Conservation (phyloP, 148 eudicot genomes). For the Hydrangea macrophylla region DNA sequence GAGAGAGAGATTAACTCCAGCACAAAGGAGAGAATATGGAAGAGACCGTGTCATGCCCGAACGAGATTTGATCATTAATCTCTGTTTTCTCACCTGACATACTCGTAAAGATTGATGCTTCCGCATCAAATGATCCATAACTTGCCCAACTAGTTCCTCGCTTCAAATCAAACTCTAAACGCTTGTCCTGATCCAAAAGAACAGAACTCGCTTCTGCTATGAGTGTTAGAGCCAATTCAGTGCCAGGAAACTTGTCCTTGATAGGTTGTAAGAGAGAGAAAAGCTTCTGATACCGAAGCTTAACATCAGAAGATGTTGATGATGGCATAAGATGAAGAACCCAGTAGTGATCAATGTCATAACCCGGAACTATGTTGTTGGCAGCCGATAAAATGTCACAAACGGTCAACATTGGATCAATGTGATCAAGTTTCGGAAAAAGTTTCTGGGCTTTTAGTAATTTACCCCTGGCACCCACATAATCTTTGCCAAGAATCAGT, state of each 20-base stretch:
- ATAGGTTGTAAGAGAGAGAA: constrained; percentile 35
- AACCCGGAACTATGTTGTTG: constrained; percentile 30
- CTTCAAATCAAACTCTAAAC: constrained; percentile 39
- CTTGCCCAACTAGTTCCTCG: constrained; percentile 35
- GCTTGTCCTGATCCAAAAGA: constrained; percentile 41
- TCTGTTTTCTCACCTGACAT: constrained; percentile 5
- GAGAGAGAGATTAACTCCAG: too few relatives aligned
- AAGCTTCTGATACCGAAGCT: constrained; percentile 38
- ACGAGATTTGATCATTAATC: constrained; percentile 9
- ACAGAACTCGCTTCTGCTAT: constrained; percentile 41
- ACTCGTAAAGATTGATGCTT: constrained; percentile 1
- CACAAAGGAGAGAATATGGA: too few relatives aligned
- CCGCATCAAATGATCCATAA: constrained; percentile 29
- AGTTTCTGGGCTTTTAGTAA: constrained; percentile 42
- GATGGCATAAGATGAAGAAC: constrained; percentile 49
- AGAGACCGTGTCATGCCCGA: background rate
- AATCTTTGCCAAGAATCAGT: constrained; percentile 35
- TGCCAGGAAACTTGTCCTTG: constrained; percentile 44
- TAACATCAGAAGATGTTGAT: constrained; percentile 33
- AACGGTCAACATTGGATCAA: constrained; percentile 38
- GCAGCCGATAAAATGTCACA: constrained; percentile 50
- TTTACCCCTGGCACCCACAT: constrained; percentile 43
- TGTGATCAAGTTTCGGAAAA: constrained; percentile 35
- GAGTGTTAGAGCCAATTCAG: constrained; percentile 43
- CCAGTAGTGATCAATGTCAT: constrained; percentile 57